phyloP scores from a whole-genome alignment of 257 asterid species.

The Solanum sitiens region DNA sequence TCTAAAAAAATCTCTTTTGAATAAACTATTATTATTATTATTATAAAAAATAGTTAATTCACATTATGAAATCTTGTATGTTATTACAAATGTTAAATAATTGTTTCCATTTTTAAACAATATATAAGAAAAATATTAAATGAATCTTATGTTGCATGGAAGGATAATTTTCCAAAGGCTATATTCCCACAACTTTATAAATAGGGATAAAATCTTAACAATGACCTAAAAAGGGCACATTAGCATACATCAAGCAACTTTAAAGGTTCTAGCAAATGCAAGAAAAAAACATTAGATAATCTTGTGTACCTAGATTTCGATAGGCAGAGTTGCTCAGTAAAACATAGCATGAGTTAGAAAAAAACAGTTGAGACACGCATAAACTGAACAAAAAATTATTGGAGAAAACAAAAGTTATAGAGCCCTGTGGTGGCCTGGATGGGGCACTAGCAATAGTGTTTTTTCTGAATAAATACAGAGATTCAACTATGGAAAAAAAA shows the following conservation, averaged over 20 bases:
- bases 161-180: not conserved
- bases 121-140: not conserved
- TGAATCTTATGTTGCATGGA: not conserved
- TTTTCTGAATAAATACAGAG: not conserved
- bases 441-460: constrained; percentile 12
- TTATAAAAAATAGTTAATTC: too few relatives aligned
- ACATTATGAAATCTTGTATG: too few relatives aligned
- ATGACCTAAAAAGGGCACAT: not conserved
- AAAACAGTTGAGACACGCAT: rapidly evolving
- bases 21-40: too few relatives aligned
- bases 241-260: not conserved
- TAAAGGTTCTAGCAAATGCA: not conserved
- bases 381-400: too few relatives aligned
- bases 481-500: constrained; percentile 7
- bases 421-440: not conserved
- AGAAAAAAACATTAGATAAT: not conserved
- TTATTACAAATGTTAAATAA: too few relatives aligned
- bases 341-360: not conserved
- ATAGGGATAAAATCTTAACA: not conserved
- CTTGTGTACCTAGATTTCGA: not conserved
- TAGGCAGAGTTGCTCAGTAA: rapidly evolving
- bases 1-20: not conserved
- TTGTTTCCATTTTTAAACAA: not conserved
- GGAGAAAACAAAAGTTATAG: not conserved
- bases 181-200: not conserved